Conservation (phyloP, 129 eudicot species). For the Escallonia rubra region DNA sequence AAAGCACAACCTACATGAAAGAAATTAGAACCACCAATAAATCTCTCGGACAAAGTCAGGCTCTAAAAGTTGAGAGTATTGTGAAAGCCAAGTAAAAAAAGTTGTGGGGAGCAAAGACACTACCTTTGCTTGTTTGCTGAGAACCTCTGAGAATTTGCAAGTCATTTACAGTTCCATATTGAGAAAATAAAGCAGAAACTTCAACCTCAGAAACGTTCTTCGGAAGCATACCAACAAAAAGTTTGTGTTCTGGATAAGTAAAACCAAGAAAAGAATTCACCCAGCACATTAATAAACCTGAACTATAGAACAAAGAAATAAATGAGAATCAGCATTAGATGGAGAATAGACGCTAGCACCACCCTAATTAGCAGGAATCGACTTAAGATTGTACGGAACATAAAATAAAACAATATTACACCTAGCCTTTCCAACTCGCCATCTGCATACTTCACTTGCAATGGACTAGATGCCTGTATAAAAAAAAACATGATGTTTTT, state of each 20-base stretch:
- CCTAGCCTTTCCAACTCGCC: constrained; percentile 99
- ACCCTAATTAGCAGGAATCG: neutral
- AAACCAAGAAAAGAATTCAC: neutral
- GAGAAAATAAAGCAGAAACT: constrained; percentile 77
- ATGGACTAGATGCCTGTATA: constrained; percentile 92
- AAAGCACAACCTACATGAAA: constrained; percentile 76
- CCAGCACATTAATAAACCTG: constrained; percentile 3
- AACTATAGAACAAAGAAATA: neutral
- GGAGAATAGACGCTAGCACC: neutral
- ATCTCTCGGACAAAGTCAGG: neutral
- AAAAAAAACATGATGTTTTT: constrained; percentile 21
- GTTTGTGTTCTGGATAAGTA: constrained; percentile 72
- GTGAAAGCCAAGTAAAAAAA: neutral
- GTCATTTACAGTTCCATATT: constrained; percentile 80
- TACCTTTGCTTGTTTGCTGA: constrained; percentile 97
- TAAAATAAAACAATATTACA: constrained; percentile 21
- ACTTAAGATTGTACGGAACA: constrained; percentile 1
- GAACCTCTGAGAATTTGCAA: constrained; percentile 93
- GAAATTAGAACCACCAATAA: neutral
- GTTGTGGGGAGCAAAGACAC: constrained; percentile 4
- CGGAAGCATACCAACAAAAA: constrained; percentile 98
- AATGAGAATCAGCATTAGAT: constrained; percentile 3
- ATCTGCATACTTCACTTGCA: constrained; percentile 99
- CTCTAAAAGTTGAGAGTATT: neutral
- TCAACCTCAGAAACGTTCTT: constrained; percentile 88